Base-by-base conservation (phyloP, 2,329 filamentous ascomycete species). In the Aspergillus terreus region DNA sequence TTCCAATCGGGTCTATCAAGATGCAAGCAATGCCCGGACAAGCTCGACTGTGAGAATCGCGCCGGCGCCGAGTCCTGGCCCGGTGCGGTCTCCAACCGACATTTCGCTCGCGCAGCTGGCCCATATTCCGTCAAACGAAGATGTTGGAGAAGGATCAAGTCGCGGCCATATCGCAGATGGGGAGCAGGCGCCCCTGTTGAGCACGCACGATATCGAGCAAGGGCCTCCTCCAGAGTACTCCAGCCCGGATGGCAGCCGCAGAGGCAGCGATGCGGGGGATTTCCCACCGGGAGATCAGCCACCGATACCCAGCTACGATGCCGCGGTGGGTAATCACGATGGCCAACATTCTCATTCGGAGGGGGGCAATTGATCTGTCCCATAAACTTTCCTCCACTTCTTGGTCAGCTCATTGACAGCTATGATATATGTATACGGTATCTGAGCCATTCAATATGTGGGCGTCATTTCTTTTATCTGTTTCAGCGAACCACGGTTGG, bases 31-130 rank as follows among this genome's bases (percentile, higher is more conserved):
- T 68, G 82, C 82, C 36, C 81, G 91, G 53, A 86, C 87, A 54
- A 94, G 88, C 63, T 88, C 88, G 48, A 92, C 90, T 62, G 85
- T 91, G 64, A 82, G 90, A 58, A 78, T 92, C 43, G 74, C 75
- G 60, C 78, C 85, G 56, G 88, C 91, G 7, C 88, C 88, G 17
- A 96, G 90, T 65, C 92, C 92, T 0, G 94, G 94, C 3, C 94
- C 94, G 1, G 81, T 91, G 55, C 83, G 92, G 61, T 95, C 90
- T 64, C 92, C 94, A 7, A 97, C 94, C 10, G 94, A 97, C 69
- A 99, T 99, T 59, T 96, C 92, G 7, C 82, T 99, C 44, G 89
- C 92, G 25, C 90, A 92, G 63, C 80, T 96, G 48, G 85, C 89
- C 42, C 87, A 87, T 52, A 79, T 87, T 49, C 80, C 85, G 50